A percentile compares a stretch with the other conserved stretches of the same genome.
Evolutionary conservation across 1,284 basidiomycete species (phyloP).

Genomic region (Phenoliferia sp.): DNA sequence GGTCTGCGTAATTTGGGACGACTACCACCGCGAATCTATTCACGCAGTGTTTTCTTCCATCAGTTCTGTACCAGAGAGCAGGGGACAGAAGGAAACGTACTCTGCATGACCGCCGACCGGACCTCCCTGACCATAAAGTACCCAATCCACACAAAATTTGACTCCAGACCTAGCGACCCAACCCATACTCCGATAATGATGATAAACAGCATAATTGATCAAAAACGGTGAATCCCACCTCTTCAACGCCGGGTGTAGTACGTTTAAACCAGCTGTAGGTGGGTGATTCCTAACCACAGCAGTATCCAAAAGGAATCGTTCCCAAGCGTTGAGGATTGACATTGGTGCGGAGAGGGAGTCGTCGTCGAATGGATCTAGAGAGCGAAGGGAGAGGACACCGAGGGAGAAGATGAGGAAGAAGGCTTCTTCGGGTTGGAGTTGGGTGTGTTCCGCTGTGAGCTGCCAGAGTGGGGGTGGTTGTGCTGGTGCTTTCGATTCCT

Average conservation of each 20-base stretch:
- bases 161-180: conserved; percentile 95
- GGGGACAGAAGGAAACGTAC: conserved; percentile 51
- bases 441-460: conserved; percentile 76
- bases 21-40: conserved; percentile 80
- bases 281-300: conserved; percentile 37
- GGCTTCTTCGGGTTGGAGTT: conserved; percentile 84
- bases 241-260: conserved; percentile 16
- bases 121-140: conserved; percentile 74
- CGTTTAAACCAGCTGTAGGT: conserved; percentile 53
- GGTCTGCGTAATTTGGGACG: conserved; percentile 82
- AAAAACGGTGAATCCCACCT: conserved; percentile 61
- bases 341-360: conserved; percentile 9
- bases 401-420: conserved; percentile 64
- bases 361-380: not conserved
- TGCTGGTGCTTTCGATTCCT: no score
- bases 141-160: conserved; percentile 95
- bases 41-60: conserved; percentile 3
- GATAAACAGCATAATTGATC: conserved; percentile 83
- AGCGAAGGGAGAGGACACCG: conserved; percentile 20
- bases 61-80: not conserved
- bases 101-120: conserved; percentile 95
- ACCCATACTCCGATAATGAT: conserved; percentile 94
- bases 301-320: conserved; percentile 14
- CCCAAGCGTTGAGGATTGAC: conserved; percentile 21
- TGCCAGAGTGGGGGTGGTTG: conserved; percentile 25